Evolutionary conservation across 768 basidiomycete species (phyloP).

Genomic region (Cubamyces sp.): DNA sequence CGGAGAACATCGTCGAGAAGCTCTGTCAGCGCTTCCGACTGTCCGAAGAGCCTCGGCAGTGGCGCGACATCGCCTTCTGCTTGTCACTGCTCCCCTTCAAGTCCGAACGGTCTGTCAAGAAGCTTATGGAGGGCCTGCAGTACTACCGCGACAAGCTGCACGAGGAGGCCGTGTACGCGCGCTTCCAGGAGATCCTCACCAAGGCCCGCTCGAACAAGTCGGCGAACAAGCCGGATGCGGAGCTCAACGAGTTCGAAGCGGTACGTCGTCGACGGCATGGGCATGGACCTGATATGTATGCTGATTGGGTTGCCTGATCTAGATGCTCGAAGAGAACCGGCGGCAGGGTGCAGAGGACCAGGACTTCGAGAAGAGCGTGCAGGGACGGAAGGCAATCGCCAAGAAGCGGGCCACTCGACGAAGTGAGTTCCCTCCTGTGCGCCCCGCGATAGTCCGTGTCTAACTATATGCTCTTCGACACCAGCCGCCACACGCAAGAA

Average conservation of each 20-base stretch:
- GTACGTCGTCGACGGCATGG: slow-evolving; percentile 42
- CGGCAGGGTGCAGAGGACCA: slow-evolving; percentile 91
- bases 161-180: slow-evolving; percentile 76
- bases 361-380: slow-evolving; percentile 83
- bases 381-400: slow-evolving; percentile 80
- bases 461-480: background rate
- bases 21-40: slow-evolving; percentile 94
- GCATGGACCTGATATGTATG: background rate
- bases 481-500: slow-evolving; percentile 24
- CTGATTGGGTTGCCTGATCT: background rate
- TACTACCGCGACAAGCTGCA: slow-evolving; percentile 97
- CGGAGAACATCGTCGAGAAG: slow-evolving; percentile 96
- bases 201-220: slow-evolving; percentile 95
- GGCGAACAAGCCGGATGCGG: slow-evolving; percentile 89
- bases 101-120: slow-evolving; percentile 95
- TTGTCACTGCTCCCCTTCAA: slow-evolving; percentile 95
- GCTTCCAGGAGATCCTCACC: slow-evolving; percentile 87
- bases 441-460: background rate
- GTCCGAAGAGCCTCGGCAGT: slow-evolving; percentile 88
- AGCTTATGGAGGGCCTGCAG: slow-evolving; percentile 88
- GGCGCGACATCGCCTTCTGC: slow-evolving; percentile 97
- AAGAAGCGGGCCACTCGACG: slow-evolving; percentile 66
- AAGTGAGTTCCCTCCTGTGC: slow-evolving; percentile 36
- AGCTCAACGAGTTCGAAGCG: slow-evolving; percentile 92
- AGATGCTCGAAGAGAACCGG: slow-evolving; percentile 86